Percentiles rank a stretch among this genome's conserved stretches.
Conservation (phyloP, 345 rosid species). For the Eucalyptus sp. region DNA sequence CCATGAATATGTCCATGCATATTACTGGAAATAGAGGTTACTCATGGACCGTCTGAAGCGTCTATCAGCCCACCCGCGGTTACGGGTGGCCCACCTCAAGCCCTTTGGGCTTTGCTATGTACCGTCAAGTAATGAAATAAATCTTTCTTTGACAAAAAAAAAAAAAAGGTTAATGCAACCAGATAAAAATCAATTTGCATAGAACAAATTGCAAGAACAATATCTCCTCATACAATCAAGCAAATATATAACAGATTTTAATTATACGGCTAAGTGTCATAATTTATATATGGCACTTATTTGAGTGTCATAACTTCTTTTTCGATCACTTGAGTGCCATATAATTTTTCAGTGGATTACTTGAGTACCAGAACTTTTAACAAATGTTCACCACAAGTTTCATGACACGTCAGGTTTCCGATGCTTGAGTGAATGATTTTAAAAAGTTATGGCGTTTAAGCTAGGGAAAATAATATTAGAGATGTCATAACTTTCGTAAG, state of each 20-base stretch:
- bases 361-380: too few relatives aligned
- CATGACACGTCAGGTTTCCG: rapidly evolving
- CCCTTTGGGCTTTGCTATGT: neutral
- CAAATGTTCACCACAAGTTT: too few relatives aligned
- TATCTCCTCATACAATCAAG: too few relatives aligned
- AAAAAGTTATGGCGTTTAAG: too few relatives aligned
- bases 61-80: neutral
- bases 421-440: too few relatives aligned
- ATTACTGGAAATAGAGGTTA: neutral
- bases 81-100: neutral
- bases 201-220: neutral
- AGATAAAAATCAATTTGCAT: neutral
- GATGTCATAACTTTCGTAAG: too few relatives aligned
- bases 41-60: neutral
- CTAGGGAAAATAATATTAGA: too few relatives aligned
- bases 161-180: neutral
- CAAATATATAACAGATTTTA: neutral
- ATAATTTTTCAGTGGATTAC: too few relatives aligned
- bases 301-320: too few relatives aligned
- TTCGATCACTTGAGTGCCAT: too few relatives aligned
- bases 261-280: neutral
- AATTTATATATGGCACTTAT: too few relatives aligned
- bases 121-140: neutral
- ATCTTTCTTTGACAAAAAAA: neutral
- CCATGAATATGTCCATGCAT: neutral